These are phyloP conservation scores for Zhuliangozyma parablackwelliae DNA, from an alignment of 1,139 yeast genomes.

Conservation along the genomic window DNA sequence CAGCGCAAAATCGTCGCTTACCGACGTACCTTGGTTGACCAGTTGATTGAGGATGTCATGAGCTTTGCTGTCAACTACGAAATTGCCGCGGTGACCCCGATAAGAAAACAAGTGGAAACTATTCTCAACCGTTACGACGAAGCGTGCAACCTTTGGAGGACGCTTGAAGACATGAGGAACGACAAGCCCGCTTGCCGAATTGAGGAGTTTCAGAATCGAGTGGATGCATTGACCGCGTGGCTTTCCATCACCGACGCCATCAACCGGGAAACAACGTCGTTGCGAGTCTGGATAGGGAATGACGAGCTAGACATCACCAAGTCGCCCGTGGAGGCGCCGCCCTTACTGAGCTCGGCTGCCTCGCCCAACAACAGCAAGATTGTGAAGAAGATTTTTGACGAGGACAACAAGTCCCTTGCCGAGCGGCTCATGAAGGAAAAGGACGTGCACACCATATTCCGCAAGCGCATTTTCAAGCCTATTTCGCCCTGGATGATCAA, in stretches of 20 bases:
- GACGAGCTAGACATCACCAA: conserved; percentile 62
- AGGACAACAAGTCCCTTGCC: conserved; percentile 66
- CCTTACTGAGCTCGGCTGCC: conserved; percentile 7
- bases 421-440: conserved; percentile 84
- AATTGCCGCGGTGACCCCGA: conserved; percentile 16
- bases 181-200: conserved; percentile 74
- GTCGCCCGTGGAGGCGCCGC: conserved; percentile 23
- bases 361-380: conserved; percentile 22
- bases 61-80: conserved; percentile 51
- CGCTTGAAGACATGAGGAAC: conserved; percentile 67
- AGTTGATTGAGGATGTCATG: conserved; percentile 65
- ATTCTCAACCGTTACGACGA: conserved; percentile 61
- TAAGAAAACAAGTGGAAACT: conserved; percentile 48
- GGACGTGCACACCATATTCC: conserved; percentile 67
- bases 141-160: conserved; percentile 78
- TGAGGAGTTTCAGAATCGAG: conserved; percentile 57
- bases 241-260: conserved; percentile 70
- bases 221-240: conserved; percentile 86
- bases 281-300: conserved; percentile 75
- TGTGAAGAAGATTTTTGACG: conserved; percentile 46
- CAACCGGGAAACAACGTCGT: conserved; percentile 50
- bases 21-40: conserved; percentile 70
- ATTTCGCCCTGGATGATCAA: conserved; percentile 73
- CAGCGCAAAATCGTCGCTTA: conserved; percentile 70
- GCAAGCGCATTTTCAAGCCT: conserved; percentile 53